Evolutionary conservation across 2,329 filamentous ascomycete species (phyloP), one percentile per base, ranked within the genome.

Genomic region (Beauveria scarabaeidicola): DNA sequence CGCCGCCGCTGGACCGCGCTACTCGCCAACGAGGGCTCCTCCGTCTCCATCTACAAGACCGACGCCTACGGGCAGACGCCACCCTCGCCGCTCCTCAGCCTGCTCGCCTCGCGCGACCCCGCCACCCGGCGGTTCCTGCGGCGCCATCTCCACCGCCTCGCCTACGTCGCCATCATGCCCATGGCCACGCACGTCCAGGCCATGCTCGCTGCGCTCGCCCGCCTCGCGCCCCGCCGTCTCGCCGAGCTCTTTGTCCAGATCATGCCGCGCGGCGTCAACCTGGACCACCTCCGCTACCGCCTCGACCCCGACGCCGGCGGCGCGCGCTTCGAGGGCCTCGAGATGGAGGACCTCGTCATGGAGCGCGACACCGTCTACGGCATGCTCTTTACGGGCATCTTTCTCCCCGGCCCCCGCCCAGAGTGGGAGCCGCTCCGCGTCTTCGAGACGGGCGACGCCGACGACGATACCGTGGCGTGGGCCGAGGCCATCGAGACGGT

Each of bases 1-100:
- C 74, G 81, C n/a, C 78, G 81, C 1, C 80, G 81, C 2, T 92
- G 89, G 89, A 78, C 77, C 0, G 78, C 81, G 19, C 66, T 91
- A 0, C 74, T 81, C 2, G 81, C 91, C 63, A 92, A 92, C 68
- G 89, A 93, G 73, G 87, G 88, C 9, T 90, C 87, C 0, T 90
- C 84, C 5, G 79, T 88, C n/a, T 79, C 80, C 60, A 86, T 84
- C 6, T 92, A 90, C 72, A 80, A 81, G 32, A 40, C 29, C 5
- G 43, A 59, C 17, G 50, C 11, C 36, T 59, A 59, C 57, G 57
- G 57, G 15, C 41, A 47, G 9, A 41, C 23, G 76, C 79, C 13
- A 71, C 84, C 6, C 68, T 82, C 19, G 77, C 77, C 19, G 65
- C 70, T 51, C 70, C 75, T 38, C 72, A 75, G 63, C 66, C 71